Percentiles rank a stretch among this genome's conserved stretches.
phyloP scores from a whole-genome alignment of 2,329 filamentous ascomycete genomes.

The Exophiala aquamarina region DNA sequence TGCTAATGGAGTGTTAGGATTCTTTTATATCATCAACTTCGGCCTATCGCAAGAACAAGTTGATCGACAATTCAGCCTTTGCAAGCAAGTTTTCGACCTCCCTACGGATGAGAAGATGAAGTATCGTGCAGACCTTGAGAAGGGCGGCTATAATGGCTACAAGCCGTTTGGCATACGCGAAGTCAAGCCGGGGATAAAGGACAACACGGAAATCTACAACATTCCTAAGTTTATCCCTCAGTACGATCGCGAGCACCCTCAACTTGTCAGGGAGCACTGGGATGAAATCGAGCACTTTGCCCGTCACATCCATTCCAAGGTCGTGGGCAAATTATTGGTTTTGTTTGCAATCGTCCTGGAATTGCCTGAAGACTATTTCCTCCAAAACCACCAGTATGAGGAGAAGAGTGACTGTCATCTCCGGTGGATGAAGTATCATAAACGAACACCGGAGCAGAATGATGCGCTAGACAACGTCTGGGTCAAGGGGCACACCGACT shows the following conservation, averaged over 20 bases:
- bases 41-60: slow-evolving; percentile 58
- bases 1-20: slow-evolving; percentile 37
- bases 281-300: slow-evolving; percentile 58
- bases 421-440: slow-evolving; percentile 60
- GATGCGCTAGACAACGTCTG: slow-evolving; percentile 45
- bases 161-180: slow-evolving; percentile 45
- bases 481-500: slow-evolving; percentile 55
- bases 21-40: slow-evolving; percentile 64
- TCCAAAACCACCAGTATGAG: slow-evolving; percentile 57
- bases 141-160: slow-evolving; percentile 58
- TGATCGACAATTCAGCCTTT: slow-evolving; percentile 60
- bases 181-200: slow-evolving; percentile 34
- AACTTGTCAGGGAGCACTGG: slow-evolving; percentile 50
- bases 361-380: slow-evolving; percentile 57
- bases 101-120: slow-evolving; percentile 29
- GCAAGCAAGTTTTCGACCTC: slow-evolving; percentile 56
- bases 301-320: slow-evolving; percentile 51
- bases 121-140: slow-evolving; percentile 35
- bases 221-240: slow-evolving; percentile 56
- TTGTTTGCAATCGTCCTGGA: slow-evolving; percentile 62
- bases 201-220: slow-evolving; percentile 63
- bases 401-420: slow-evolving; percentile 58
- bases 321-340: slow-evolving; percentile 55
- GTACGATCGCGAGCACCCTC: slow-evolving; percentile 47
- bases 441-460: slow-evolving; percentile 49